Evolutionary conservation across 192 early-diverging fungal genomes (phyloP).

Genomic region (Coemansia sp.): DNA sequence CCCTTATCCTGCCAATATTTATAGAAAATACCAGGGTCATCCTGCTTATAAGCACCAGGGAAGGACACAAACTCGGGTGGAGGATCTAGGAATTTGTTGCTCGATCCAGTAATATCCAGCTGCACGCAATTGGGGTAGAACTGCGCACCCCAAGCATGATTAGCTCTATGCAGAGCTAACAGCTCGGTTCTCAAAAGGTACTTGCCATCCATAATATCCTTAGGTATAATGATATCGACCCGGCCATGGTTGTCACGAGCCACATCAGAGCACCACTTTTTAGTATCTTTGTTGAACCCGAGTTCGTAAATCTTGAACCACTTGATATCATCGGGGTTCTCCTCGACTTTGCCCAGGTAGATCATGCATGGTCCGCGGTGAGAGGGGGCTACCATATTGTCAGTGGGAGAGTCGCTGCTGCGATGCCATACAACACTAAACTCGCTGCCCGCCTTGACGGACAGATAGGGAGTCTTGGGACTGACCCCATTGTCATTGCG

Average conservation of each 20-base stretch:
- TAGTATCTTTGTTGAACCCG: neutral
- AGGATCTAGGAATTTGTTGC: neutral
- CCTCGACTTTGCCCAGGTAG: slow-evolving; percentile 6
- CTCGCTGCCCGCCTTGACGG: neutral
- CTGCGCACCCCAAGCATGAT: neutral
- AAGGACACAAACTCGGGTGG: slow-evolving; percentile 7
- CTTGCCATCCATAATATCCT: neutral
- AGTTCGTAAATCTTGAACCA: slow-evolving; percentile 20
- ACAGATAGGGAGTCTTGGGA: neutral
- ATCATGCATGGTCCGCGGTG: slow-evolving; percentile 25
- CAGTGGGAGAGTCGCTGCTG: slow-evolving; percentile 18
- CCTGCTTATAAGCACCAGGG: slow-evolving; percentile 14
- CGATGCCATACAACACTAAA: slow-evolving; percentile 32
- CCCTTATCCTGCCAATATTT: neutral
- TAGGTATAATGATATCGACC: neutral
- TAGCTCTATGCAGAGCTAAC: slow-evolving; percentile 10
- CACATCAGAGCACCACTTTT: slow-evolving; percentile 12
- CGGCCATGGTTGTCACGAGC: neutral
- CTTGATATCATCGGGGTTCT: slow-evolving; percentile 1
- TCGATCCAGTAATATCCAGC: slow-evolving; percentile 1
- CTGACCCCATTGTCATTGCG: neutral
- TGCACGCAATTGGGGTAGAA: slow-evolving; percentile 1
- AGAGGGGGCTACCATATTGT: slow-evolving; percentile 19
- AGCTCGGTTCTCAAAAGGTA: slow-evolving; percentile 12
- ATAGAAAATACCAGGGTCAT: slow-evolving; percentile 15